Conservation (phyloP, 2,329 filamentous ascomycete genomes). For the Aspergillus glaucus region DNA sequence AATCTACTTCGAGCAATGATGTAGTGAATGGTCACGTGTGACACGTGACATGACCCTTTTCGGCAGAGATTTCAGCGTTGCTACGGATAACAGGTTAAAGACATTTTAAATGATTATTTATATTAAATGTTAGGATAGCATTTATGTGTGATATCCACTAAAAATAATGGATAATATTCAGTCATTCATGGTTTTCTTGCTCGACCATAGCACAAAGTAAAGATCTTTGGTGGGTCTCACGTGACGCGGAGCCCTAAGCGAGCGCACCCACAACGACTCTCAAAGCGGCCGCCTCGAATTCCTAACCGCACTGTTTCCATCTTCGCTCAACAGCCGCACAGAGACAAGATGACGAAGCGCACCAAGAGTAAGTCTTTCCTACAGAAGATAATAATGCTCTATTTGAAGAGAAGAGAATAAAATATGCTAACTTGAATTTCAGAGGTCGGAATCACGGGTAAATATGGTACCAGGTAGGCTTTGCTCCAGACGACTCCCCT, state of each 20-base stretch:
- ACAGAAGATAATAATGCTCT: background rate
- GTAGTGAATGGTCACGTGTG: too few species aligned
- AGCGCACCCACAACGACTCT: constrained; percentile 32
- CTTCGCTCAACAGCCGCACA: constrained; percentile 31
- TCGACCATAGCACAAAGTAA: constrained; percentile 2
- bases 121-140: too few species aligned
- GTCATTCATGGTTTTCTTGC: too few species aligned
- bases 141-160: too few species aligned
- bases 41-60: too few species aligned
- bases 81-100: too few species aligned
- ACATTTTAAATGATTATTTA: too few species aligned
- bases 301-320: constrained; percentile 28
- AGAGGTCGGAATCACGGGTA: constrained; percentile 96
- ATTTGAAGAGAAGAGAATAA: background rate
- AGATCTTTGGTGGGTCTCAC: constrained; percentile 11
- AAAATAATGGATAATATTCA: too few species aligned
- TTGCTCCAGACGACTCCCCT: constrained; percentile 12
- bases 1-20: too few species aligned
- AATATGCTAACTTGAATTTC: constrained; percentile 23
- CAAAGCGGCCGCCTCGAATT: constrained; percentile 28
- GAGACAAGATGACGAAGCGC: constrained; percentile 82
- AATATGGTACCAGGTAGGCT: constrained; percentile 92
- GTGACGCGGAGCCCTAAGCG: constrained; percentile 34
- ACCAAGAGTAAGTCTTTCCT: constrained; percentile 61
- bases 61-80: too few species aligned